These are phyloP conservation scores for Candida hungchunana DNA, from an alignment of 805 yeast species.

Conservation along the genomic window DNA sequence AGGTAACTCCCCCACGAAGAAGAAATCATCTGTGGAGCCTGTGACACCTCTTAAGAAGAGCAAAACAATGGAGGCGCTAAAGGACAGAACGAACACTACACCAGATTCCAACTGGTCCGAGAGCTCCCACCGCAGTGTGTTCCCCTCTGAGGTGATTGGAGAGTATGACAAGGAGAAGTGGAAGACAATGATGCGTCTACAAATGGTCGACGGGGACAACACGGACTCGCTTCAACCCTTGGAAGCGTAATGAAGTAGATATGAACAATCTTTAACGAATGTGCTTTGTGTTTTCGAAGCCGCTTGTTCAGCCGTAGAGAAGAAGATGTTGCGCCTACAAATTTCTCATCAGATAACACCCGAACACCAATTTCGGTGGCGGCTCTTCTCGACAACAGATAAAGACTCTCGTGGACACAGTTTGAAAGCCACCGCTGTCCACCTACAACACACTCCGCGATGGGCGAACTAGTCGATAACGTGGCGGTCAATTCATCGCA, in stretches of 20 bases:
- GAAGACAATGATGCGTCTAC: slow-evolving; percentile 45
- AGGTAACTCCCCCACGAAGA: slow-evolving; percentile 20
- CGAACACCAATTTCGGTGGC: no score
- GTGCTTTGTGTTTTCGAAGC: no score
- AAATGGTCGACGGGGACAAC: slow-evolving; percentile 15
- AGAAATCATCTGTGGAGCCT: slow-evolving; percentile 2
- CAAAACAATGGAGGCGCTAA: slow-evolving; percentile 2
- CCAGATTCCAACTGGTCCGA: slow-evolving; percentile 37
- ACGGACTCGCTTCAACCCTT: no score
- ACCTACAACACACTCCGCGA: background rate
- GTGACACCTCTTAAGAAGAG: slow-evolving; percentile 12
- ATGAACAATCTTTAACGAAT: no score
- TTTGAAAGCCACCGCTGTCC: background rate
- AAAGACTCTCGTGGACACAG: no score
- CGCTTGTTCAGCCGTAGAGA: no score
- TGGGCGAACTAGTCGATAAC: slow-evolving; percentile 54
- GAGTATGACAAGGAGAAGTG: slow-evolving; percentile 65
- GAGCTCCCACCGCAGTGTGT: slow-evolving; percentile 33
- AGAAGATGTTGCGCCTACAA: no score
- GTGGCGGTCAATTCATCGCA: slow-evolving; percentile 69
- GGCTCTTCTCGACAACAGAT: no score
- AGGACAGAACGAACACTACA: slow-evolving; percentile 28
- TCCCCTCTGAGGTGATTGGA: slow-evolving; percentile 57
- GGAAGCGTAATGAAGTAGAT: no score
- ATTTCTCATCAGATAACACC: no score